Evolutionary conservation across 169 alveolate genomes (phyloP), one percentile per base, ranked within the genome.

Genomic region (Cryptosporidium xiaoi): DNA sequence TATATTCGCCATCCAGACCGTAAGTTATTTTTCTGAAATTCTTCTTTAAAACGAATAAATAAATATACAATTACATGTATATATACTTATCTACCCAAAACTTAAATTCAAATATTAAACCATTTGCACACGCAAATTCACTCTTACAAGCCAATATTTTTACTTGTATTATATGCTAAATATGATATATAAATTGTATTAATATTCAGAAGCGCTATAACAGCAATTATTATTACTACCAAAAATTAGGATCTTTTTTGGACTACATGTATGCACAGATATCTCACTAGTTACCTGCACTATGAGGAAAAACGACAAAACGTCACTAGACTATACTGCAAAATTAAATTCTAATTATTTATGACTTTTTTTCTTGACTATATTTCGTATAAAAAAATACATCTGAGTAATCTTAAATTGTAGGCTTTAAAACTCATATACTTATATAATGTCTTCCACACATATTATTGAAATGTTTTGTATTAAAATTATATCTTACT

Each of bases 241-340:
- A 40, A 40, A 40, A 40, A 40, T 40, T 40, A 6, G 48, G 48
- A 40, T 40, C 18, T 62, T 8, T 15, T 27, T 8, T 15, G 15
- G 24, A 16, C 3, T 36, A 33, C 87, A 77, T 77, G 87, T 77
- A 77, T 77, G 60, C 34, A 56, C 34, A 77, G 87, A 62, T 77
- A 60, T 77, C 77, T 40, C 65, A 40, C 18, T 5, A 77, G 87
- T 77, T 24, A 77, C 87, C 87, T 77, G 48, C 65, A 58, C 29
- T 40, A 56, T 77, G 87, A 77, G 77, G 71, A 44, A 62, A 77
- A 27, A 71, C 84, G 84, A 71, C 84, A 71, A 55, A 40, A 77
- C 87, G 87, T 50, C 20, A 44, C 58, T 33, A 71, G 87, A 77
- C 87, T 77, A 60, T 56, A 77, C 87, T 56, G 83, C 83, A 69